A percentile compares a stretch with the other conserved stretches of the same genome.
Conservation (phyloP, 2,329 filamentous ascomycete species). For the Sarocladiaceae sp. region DNA sequence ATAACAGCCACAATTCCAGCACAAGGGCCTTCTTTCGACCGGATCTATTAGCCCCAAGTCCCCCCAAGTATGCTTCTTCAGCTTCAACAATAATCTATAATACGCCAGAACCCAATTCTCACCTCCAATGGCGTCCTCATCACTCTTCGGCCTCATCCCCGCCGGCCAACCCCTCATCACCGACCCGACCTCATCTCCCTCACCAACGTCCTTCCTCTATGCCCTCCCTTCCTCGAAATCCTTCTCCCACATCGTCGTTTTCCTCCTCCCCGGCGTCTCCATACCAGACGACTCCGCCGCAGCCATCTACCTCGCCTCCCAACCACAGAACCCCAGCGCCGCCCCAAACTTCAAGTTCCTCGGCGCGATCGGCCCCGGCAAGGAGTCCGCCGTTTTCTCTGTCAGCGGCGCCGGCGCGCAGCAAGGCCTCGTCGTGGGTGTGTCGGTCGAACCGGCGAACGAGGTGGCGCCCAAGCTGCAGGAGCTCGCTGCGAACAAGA, state of each 20-base stretch:
- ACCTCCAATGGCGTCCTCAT: conserved; percentile 30
- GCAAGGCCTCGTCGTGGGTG: conserved; percentile 61
- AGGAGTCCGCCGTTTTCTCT: conserved; percentile 89
- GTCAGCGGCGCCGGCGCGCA: conserved; percentile 36
- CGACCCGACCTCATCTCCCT: conserved; percentile 44
- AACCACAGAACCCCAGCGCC: conserved; percentile 31
- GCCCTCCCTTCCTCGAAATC: conserved; percentile 38
- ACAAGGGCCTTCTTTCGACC: no score
- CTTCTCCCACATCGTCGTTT: conserved; percentile 81
- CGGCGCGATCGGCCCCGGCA: conserved; percentile 82
- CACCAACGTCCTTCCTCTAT: conserved; percentile 51
- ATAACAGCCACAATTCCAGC: no score
- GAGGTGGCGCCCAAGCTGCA: conserved; percentile 66
- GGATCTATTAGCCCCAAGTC: no score
- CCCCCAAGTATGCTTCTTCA: no score
- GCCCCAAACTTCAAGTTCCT: conserved; percentile 70
- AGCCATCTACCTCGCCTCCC: conserved; percentile 75
- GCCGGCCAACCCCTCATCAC: conserved; percentile 53
- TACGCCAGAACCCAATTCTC: not conserved
- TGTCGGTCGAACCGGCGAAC: conserved; percentile 71
- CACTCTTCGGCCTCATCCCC: conserved; percentile 54
- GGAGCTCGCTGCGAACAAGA: conserved; percentile 38
- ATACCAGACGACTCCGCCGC: conserved; percentile 74
- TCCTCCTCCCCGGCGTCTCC: conserved; percentile 71
- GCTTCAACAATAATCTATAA: not conserved